Percentiles rank a stretch among this genome's conserved stretches.
Evolutionary conservation across 1,284 basidiomycete species (phyloP).

Genomic region (Hemileccinum hortonii): DNA sequence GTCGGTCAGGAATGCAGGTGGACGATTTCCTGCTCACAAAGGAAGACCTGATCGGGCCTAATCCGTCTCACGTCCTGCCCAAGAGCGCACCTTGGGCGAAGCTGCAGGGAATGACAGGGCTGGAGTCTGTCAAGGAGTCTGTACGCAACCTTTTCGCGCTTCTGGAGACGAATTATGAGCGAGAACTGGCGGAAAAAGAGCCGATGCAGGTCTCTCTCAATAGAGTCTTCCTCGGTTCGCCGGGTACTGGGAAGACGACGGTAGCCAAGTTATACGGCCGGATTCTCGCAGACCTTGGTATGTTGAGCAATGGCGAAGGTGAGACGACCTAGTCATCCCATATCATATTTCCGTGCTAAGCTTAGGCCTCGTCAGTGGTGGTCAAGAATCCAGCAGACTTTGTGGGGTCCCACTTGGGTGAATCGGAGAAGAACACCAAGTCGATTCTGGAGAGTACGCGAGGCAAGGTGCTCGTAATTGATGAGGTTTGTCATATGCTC

Average conservation of each 20-base stretch:
- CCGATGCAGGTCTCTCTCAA: constrained; percentile 58
- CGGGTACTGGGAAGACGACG: constrained; percentile 68
- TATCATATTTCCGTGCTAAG: background rate
- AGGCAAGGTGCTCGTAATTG: constrained; percentile 68
- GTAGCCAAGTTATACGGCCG: constrained; percentile 64
- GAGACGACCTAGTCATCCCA: constrained; percentile 3
- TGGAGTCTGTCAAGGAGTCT: constrained; percentile 55
- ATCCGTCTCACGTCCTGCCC: constrained; percentile 50
- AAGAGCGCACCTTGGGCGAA: constrained; percentile 51
- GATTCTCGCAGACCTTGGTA: constrained; percentile 56
- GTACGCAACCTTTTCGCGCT: constrained; percentile 48
- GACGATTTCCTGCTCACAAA: constrained; percentile 50
- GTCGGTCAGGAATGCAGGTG: constrained; percentile 37
- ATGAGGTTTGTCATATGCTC: constrained; percentile 47
- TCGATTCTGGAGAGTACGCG: constrained; percentile 53
- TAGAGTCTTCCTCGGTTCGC: constrained; percentile 60
- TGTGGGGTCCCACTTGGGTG: constrained; percentile 52
- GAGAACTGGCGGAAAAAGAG: constrained; percentile 55
- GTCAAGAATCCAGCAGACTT: constrained; percentile 69
- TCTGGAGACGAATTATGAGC: constrained; percentile 53
- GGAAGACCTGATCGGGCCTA: constrained; percentile 62
- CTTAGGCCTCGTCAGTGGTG: constrained; percentile 43
- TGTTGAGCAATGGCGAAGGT: constrained; percentile 71
- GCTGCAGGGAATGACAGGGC: constrained; percentile 53
- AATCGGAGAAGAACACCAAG: constrained; percentile 63